These are phyloP conservation scores for Speleostelium caveatum DNA, from an alignment of 78 protist species.

Conservation along the genomic window DNA sequence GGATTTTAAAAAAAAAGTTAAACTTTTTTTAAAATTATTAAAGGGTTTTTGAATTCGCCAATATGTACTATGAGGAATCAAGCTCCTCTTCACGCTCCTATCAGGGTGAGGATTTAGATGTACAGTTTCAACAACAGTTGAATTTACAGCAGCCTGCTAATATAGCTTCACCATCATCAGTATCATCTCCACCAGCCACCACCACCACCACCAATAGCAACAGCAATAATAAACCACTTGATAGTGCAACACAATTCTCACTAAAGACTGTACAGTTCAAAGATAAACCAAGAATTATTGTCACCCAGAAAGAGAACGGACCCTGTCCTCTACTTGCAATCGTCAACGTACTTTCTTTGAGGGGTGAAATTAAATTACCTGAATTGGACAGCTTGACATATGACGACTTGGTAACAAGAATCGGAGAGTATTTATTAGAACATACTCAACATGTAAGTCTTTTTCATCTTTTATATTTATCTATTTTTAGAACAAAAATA, in stretches of 20 bases:
- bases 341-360: conserved; percentile 25
- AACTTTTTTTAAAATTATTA: too few species aligned
- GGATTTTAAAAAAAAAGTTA: too few species aligned
- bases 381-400: conserved; percentile 19
- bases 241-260: neutral
- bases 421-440: conserved; percentile 54
- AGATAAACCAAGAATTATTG: conserved; percentile 24
- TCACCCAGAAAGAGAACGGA: conserved; percentile 79
- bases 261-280: conserved; percentile 13
- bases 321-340: conserved; percentile 85
- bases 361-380: conserved; percentile 32
- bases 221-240: neutral
- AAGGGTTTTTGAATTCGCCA: too few species aligned
- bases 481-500: neutral
- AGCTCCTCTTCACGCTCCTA: too few species aligned
- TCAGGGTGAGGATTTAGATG: too few species aligned
- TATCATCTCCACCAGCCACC: neutral
- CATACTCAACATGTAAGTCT: conserved; percentile 24
- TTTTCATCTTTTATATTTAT: neutral
- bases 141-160: neutral
- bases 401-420: conserved; percentile 22
- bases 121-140: too few species aligned
- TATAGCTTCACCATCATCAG: neutral
- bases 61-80: too few species aligned
- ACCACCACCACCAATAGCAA: neutral